A percentile compares a stretch with the other conserved stretches of the same genome.
These are phyloP conservation scores for Debaryomyces sp. DNA, from an alignment of 1,139 yeast species.

Conservation along the genomic window DNA sequence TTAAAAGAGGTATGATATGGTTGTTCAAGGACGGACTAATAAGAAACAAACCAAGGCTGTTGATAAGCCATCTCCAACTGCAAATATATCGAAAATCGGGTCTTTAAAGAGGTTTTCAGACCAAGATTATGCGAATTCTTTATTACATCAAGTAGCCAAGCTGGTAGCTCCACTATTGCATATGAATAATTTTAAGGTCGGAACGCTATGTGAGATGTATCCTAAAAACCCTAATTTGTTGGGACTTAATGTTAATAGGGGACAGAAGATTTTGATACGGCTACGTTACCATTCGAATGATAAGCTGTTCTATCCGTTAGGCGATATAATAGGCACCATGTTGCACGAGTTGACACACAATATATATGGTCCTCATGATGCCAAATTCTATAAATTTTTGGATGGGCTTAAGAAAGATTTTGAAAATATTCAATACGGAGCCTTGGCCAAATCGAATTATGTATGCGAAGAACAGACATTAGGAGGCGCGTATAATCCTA, in stretches of 20 bases:
- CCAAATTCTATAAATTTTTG: conserved; percentile 62
- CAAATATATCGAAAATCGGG: conserved; percentile 54
- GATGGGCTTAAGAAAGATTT: conserved; percentile 64
- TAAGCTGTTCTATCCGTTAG: conserved; percentile 61
- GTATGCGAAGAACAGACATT: conserved; percentile 56
- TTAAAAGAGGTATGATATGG: conserved; percentile 14
- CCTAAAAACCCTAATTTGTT: conserved; percentile 70
- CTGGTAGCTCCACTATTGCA: conserved; percentile 77
- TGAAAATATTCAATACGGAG: conserved; percentile 47
- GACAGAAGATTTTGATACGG: conserved; percentile 72
- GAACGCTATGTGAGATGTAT: conserved; percentile 75
- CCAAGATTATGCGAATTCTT: conserved; percentile 56
- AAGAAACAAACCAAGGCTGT: background rate
- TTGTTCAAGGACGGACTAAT: conserved; percentile 13
- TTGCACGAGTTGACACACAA: conserved; percentile 90
- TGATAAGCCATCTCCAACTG: conserved; percentile 42
- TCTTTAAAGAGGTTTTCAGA: conserved; percentile 56
- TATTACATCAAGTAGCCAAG: conserved; percentile 63
- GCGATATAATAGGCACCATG: conserved; percentile 77
- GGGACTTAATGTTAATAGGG: conserved; percentile 88
- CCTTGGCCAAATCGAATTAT: conserved; percentile 20
- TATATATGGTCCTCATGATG: conserved; percentile 77
- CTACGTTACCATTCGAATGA: conserved; percentile 63
- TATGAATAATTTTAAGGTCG: conserved; percentile 65
- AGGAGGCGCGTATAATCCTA: conserved; percentile 36